phyloP scores from a whole-genome alignment of 1,139 yeast genomes.

The Hyphopichia fennica region DNA sequence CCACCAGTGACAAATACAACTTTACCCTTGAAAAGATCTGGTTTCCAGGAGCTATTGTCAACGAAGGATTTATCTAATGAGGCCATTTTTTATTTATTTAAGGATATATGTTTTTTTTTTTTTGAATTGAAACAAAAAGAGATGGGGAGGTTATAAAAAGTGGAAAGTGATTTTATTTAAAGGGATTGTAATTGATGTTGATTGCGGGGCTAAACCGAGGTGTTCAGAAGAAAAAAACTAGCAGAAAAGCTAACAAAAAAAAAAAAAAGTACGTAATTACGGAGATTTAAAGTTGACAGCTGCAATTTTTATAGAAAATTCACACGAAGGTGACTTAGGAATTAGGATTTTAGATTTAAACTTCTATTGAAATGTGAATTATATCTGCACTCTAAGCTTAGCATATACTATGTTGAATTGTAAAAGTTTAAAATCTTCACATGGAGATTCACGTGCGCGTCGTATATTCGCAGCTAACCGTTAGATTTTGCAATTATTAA shows the following conservation, averaged over 20 bases:
- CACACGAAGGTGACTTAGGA: too few species aligned
- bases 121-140: background rate
- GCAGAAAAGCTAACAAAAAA: background rate
- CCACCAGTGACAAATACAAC: slow-evolving; percentile 96
- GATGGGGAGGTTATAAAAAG: background rate
- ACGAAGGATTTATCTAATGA: slow-evolving; percentile 30
- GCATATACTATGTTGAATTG: too few species aligned
- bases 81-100: slow-evolving; percentile 9
- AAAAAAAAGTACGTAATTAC: too few species aligned
- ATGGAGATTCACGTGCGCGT: too few species aligned
- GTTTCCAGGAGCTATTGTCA: slow-evolving; percentile 43
- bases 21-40: slow-evolving; percentile 74
- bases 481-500: too few species aligned
- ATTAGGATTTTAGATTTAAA: too few species aligned
- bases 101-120: background rate
- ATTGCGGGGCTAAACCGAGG: background rate
- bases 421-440: too few species aligned
- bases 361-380: too few species aligned
- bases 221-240: background rate
- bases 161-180: background rate
- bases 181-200: background rate
- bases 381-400: too few species aligned
- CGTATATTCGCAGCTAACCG: too few species aligned
- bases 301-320: too few species aligned
- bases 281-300: too few species aligned